Evolutionary conservation across 371 early-diverging fungal genomes (phyloP).

Genomic region (Coelomomyces lativittatus): DNA sequence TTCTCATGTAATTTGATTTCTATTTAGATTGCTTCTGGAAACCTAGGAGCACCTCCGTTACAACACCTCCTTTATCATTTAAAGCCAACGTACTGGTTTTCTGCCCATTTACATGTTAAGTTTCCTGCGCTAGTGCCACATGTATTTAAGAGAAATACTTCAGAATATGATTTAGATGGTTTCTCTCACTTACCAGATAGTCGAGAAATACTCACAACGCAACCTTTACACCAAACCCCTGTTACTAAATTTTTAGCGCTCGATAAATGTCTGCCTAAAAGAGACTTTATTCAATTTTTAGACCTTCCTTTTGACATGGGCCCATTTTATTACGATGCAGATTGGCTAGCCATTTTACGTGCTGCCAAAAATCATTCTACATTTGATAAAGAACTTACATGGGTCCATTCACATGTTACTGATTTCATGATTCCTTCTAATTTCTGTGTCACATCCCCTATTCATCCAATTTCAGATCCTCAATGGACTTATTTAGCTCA

Average conservation of each 20-base stretch:
- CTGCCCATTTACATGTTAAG: constrained; percentile 76
- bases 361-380: constrained; percentile 26
- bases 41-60: constrained; percentile 54
- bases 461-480: constrained; percentile 7
- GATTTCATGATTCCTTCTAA: background rate
- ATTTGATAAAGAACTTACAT: background rate
- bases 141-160: constrained; percentile 3
- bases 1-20: no score
- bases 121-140: constrained; percentile 55
- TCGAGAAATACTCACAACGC: background rate
- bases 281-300: constrained; percentile 36
- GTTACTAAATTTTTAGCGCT: constrained; percentile 40
- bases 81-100: constrained; percentile 73
- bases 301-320: constrained; percentile 21
- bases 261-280: constrained; percentile 40
- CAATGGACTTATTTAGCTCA: background rate
- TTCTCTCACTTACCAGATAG: background rate
- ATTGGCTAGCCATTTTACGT: constrained; percentile 64
- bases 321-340: constrained; percentile 49
- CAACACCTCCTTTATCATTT: constrained; percentile 48
- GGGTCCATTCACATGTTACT: background rate
- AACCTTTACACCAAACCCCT: background rate
- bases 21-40: constrained; percentile 16
- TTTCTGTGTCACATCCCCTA: background rate
- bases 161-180: background rate